Conservation (phyloP, 257 asterid genomes). For the Marsdenia floribunda region DNA sequence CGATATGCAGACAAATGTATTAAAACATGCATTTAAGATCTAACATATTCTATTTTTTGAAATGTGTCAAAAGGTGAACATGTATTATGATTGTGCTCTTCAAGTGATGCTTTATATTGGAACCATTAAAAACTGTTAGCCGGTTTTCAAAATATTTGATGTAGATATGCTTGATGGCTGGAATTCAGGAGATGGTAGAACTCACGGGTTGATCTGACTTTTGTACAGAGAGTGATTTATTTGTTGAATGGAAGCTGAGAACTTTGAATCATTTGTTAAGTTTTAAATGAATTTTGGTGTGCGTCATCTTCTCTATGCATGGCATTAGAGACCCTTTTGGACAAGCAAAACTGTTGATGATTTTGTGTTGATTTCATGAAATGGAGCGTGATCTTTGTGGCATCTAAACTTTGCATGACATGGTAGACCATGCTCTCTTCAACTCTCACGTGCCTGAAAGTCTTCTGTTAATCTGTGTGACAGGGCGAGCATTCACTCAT, state of each 20-base stretch:
- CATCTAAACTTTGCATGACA: background rate
- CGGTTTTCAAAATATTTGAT: background rate
- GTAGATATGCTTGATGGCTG: background rate
- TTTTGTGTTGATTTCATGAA: background rate
- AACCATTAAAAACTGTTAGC: background rate
- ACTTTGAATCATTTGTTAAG: background rate
- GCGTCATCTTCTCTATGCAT: background rate
- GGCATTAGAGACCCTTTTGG: background rate
- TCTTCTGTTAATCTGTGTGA: background rate
- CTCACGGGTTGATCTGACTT: background rate
- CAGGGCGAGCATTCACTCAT: background rate
- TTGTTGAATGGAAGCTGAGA: background rate
- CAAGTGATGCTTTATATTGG: too few species aligned
- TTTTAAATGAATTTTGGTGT: background rate
- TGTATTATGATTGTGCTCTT: background rate
- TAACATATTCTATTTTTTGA: background rate
- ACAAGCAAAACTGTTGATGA: background rate
- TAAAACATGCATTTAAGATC: background rate
- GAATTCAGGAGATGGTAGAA: background rate
- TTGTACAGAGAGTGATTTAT: background rate
- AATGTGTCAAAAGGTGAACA: background rate
- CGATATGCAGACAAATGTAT: background rate
- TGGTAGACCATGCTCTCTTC: background rate
- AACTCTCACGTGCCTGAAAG: background rate
- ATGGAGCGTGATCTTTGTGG: background rate